A percentile compares a stretch with the other conserved stretches of the same genome.
These are phyloP conservation scores for Gillenia trifoliata DNA, from an alignment of 306 rosid species.

Conservation along the genomic window DNA sequence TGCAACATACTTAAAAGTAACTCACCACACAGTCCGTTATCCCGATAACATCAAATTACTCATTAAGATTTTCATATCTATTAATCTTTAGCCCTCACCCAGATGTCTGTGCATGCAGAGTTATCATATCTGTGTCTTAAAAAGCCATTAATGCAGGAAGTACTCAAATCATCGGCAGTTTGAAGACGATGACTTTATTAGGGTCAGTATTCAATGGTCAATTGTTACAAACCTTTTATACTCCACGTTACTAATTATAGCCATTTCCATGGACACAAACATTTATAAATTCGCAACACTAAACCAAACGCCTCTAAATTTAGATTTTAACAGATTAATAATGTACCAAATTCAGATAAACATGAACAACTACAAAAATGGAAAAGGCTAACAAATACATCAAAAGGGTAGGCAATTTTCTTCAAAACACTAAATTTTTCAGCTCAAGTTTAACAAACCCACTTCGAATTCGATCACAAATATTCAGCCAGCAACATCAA, in stretches of 20 bases:
- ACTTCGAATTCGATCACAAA: background rate
- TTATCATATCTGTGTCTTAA: background rate
- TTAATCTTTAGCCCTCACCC: background rate
- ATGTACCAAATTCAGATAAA: background rate
- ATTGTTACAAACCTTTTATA: background rate
- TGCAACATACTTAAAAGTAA: background rate
- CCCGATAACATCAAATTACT: background rate
- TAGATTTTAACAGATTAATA: background rate
- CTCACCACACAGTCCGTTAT: background rate
- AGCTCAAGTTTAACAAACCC: background rate
- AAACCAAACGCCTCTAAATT: background rate
- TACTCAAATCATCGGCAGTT: background rate
- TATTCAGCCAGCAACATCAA: background rate
- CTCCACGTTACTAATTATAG: background rate
- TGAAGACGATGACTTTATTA: background rate
- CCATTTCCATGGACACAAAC: slow-evolving; percentile 3
- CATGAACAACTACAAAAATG: background rate
- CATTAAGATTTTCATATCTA: background rate
- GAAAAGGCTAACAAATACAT: background rate
- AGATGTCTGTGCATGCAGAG: background rate
- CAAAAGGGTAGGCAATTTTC: background rate
- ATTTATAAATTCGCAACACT: background rate
- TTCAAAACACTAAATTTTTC: background rate
- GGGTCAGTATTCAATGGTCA: background rate
- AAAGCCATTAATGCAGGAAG: background rate